Evolutionary conservation across 2,329 filamentous ascomycete species (phyloP).

Genomic region (Anisogramma anomala): DNA sequence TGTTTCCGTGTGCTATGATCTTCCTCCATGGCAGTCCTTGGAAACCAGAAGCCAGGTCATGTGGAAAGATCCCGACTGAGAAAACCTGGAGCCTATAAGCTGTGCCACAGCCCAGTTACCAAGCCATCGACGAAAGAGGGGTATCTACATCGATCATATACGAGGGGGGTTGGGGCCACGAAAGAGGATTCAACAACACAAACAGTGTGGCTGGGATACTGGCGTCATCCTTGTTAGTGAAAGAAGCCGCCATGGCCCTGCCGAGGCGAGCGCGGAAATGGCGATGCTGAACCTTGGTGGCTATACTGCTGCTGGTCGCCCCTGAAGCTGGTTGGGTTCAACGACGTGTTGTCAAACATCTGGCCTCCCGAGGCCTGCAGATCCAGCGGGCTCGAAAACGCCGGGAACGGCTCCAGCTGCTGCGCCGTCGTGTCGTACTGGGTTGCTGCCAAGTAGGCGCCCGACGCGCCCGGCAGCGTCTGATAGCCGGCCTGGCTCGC

Average conservation of each 20-base stretch:
- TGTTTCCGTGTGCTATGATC: too few species aligned
- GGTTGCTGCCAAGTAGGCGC: conserved; percentile 19
- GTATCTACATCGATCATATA: not conserved
- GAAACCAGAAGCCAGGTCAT: too few species aligned
- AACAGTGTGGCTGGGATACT: not conserved
- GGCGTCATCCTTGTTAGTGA: conserved; percentile 14
- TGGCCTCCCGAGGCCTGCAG: conserved; percentile 13
- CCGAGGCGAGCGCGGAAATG: conserved; percentile 31
- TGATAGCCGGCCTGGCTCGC: conserved; percentile 17
- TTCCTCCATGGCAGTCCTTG: too few species aligned
- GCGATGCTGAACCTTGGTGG: conserved; percentile 31
- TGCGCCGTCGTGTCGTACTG: conserved; percentile 23
- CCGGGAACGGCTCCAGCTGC: conserved; percentile 16
- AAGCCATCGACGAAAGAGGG: too few species aligned
- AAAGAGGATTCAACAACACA: too few species aligned
- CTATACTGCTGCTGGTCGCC: conserved; percentile 24
- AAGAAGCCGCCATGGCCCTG: conserved; percentile 28
- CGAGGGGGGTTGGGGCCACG: too few species aligned
- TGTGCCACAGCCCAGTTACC: too few species aligned
- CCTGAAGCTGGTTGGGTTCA: conserved; percentile 21
- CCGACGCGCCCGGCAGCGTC: conserved; percentile 22
- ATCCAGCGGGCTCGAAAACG: conserved; percentile 9
- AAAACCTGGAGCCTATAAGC: too few species aligned
- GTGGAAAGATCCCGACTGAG: too few species aligned
- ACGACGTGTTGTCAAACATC: conserved; percentile 24